Evolutionary conservation across 78 protist genomes (phyloP).

Genomic region (Fonticula alba): DNA sequence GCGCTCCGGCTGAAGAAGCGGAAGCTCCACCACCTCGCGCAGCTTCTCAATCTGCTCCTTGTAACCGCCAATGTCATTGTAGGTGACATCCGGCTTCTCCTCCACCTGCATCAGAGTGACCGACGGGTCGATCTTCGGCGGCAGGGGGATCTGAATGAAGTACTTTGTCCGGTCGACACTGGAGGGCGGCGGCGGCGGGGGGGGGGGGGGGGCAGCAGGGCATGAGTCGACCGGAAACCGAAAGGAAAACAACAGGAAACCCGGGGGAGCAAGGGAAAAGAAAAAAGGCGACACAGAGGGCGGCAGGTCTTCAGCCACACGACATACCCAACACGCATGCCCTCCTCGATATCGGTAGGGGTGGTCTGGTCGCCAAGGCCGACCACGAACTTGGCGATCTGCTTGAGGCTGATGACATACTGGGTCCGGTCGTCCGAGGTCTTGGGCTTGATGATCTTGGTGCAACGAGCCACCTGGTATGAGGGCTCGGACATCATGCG

Average conservation of each 20-base stretch:
- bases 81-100: constrained; percentile 99
- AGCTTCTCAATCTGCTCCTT: constrained; percentile 95
- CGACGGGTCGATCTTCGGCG: constrained; percentile 97
- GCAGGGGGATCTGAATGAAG: constrained; percentile 95
- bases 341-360: constrained; percentile 98
- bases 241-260: neutral
- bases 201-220: neutral
- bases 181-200: neutral
- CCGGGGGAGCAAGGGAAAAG: neutral
- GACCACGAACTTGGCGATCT: constrained; percentile 96
- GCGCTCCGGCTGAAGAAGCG: constrained; percentile 91
- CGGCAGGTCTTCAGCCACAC: neutral
- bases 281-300: neutral
- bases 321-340: constrained; percentile 93
- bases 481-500: constrained; percentile 76
- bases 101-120: constrained; percentile 99
- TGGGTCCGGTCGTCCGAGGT: constrained; percentile 51
- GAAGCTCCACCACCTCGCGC: constrained; percentile 96
- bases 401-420: constrained; percentile 85
- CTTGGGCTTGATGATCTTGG: constrained; percentile 73
- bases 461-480: constrained; percentile 95
- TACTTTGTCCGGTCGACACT: constrained; percentile 84
- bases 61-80: constrained; percentile 97
- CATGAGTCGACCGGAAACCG: too few species aligned
- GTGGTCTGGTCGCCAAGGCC: constrained; percentile 89